Evolutionary conservation across 2,329 filamentous ascomycete genomes (phyloP).

Genomic region (Ilyonectria destructans): DNA sequence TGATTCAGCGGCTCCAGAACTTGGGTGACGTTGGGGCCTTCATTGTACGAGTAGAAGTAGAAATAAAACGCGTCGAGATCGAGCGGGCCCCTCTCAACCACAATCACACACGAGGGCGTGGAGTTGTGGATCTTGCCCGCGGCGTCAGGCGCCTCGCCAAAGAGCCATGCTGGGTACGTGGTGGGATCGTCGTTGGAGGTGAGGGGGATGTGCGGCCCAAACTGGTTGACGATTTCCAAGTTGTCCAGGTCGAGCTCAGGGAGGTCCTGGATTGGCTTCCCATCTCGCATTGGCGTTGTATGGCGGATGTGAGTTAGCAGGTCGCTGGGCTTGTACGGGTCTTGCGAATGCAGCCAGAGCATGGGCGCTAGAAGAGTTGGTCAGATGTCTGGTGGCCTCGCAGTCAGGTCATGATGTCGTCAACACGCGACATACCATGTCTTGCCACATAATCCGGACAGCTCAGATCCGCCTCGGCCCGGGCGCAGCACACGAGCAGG

Average conservation of each 20-base stretch:
- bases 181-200: constrained; percentile 50
- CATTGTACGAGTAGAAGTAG: constrained; percentile 55
- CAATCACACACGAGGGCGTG: constrained; percentile 51
- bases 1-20: constrained; percentile 50
- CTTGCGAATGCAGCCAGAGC: constrained; percentile 53
- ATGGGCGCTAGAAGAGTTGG: constrained; percentile 47
- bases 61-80: constrained; percentile 55
- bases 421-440: constrained; percentile 46
- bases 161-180: constrained; percentile 48
- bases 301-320: constrained; percentile 50
- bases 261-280: constrained; percentile 37
- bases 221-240: constrained; percentile 48
- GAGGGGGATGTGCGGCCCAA: constrained; percentile 39
- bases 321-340: constrained; percentile 52
- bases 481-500: constrained; percentile 18
- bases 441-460: constrained; percentile 51
- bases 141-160: constrained; percentile 46
- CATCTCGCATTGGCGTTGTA: constrained; percentile 46
- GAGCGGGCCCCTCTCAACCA: constrained; percentile 48
- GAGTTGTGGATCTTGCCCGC: constrained; percentile 44
- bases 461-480: constrained; percentile 32
- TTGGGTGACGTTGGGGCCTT: constrained; percentile 53
- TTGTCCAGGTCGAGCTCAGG: constrained; percentile 50
- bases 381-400: constrained; percentile 2
- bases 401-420: background rate